A percentile compares a stretch with the other conserved stretches of the same genome.
Conservation (phyloP, 192 early-diverging fungal genomes). For the Podila clonocystis region DNA sequence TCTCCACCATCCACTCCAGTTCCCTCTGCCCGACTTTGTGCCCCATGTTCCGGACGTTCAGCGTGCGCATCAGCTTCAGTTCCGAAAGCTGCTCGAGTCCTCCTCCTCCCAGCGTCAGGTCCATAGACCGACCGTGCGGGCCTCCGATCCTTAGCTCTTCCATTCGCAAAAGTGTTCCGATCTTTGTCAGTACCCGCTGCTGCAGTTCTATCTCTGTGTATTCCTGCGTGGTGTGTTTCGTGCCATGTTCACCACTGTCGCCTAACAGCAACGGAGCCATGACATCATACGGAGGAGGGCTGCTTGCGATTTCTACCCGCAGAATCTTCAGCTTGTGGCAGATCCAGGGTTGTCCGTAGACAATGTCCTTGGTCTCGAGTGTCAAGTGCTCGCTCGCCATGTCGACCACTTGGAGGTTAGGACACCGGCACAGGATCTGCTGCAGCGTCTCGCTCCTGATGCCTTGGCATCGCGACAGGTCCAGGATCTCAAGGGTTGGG, state of each 20-base stretch:
- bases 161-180: background rate
- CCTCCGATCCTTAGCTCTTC: slow-evolving; percentile 1
- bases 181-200: background rate
- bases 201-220: background rate
- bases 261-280: background rate
- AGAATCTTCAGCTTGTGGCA: background rate
- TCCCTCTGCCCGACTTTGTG: background rate
- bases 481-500: background rate
- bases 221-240: background rate
- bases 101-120: background rate
- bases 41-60: slow-evolving; percentile 1
- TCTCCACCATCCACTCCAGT: background rate
- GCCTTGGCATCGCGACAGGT: slow-evolving; percentile 1
- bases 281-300: background rate
- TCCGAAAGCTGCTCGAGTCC: background rate
- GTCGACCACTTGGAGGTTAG: background rate
- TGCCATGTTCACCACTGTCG: background rate
- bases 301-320: slow-evolving; percentile 1
- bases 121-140: background rate
- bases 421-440: background rate
- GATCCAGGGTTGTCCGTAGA: background rate
- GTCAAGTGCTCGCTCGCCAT: background rate
- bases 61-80: background rate
- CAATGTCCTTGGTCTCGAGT: background rate
- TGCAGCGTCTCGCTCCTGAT: background rate